Evolutionary conservation across 1,284 basidiomycete genomes (phyloP).

Genomic region (Phaffia rhodozyma): DNA sequence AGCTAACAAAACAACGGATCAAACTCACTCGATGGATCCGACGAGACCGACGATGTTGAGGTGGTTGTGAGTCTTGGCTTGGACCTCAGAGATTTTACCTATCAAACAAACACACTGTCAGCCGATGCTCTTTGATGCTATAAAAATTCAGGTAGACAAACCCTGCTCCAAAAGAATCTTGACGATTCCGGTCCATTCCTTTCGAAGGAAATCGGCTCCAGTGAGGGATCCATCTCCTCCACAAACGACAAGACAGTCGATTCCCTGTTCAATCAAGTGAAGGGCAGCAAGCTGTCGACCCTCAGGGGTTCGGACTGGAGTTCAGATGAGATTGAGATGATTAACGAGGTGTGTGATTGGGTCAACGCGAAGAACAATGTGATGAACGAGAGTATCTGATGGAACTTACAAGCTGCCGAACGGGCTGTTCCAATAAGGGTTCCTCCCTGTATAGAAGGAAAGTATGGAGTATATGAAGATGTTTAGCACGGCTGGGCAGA

Average conservation of each 20-base stretch:
- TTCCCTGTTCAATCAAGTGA: slow-evolving; percentile 90
- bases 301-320: slow-evolving; percentile 59
- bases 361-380: neutral
- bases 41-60: slow-evolving; percentile 95
- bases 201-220: slow-evolving; percentile 83
- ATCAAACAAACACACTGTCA: neutral
- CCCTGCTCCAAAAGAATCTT: slow-evolving; percentile 53
- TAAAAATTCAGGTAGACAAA: slow-evolving; percentile 20
- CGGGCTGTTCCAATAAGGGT: slow-evolving; percentile 94
- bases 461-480: neutral
- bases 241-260: slow-evolving; percentile 91
- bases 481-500: neutral
- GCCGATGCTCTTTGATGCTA: no score
- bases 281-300: slow-evolving; percentile 75
- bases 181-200: slow-evolving; percentile 84
- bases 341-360: neutral
- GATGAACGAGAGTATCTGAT: slow-evolving; percentile 3
- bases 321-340: neutral
- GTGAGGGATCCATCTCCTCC: slow-evolving; percentile 95
- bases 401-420: slow-evolving; percentile 53
- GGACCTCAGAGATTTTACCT: slow-evolving; percentile 64
- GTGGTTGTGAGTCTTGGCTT: slow-evolving; percentile 59
- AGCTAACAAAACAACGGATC: slow-evolving; percentile 17
- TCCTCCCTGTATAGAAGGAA: slow-evolving; percentile 53
- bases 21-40: slow-evolving; percentile 70